Base-by-base conservation (phyloP, 2,329 filamentous ascomycete species). In the Xylariales sp. region DNA sequence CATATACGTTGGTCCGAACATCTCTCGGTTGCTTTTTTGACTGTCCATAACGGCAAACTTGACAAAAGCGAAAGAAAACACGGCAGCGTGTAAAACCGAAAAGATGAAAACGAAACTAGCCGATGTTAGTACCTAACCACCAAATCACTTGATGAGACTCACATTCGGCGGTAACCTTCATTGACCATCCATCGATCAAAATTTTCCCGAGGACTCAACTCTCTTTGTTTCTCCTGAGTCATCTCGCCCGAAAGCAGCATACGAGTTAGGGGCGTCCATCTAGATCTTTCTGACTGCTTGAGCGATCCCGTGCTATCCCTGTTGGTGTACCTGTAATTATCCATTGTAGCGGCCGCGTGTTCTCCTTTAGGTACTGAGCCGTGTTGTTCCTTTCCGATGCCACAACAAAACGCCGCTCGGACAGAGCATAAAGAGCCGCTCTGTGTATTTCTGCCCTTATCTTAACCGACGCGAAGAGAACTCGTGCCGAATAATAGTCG, bases 121-220 rank as follows among this genome's bases (percentile, higher is more conserved):
- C 8, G 45, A 57, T 43, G 57, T 50, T 39, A 41, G 5, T 28
- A 10, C n/a, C 43, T 24, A 43, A 33, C 17, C 40, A 12, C 16
- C 19, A 14, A 13, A 15, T 12, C 16, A 33, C 47, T 46, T 14
- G 10, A 8, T 21, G 18, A n/a, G 39, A 75, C 83, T 40, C 71
- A 88, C 79, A 91, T 73, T 78, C 85, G 73, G 57, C 85, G 75
- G 59, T 88, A 89, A 43, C 87, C 87, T 59, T 91, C 87, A 58
- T 91, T 91, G 45, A 91, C 83, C 86, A 93, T 90, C 87, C 87
- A 93, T 48, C 81, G 72, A 60, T 90, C 83, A 55, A 91, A 84
- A 57, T 76, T 84, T 60, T 91, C 84, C 54, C 77, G 75, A 45
- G 76, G 62, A 16, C 77, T 80, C 50, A 91, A 66, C 40, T 81